Conservation (phyloP, 345 rosid genomes). For the Eutrema yunnanense region DNA sequence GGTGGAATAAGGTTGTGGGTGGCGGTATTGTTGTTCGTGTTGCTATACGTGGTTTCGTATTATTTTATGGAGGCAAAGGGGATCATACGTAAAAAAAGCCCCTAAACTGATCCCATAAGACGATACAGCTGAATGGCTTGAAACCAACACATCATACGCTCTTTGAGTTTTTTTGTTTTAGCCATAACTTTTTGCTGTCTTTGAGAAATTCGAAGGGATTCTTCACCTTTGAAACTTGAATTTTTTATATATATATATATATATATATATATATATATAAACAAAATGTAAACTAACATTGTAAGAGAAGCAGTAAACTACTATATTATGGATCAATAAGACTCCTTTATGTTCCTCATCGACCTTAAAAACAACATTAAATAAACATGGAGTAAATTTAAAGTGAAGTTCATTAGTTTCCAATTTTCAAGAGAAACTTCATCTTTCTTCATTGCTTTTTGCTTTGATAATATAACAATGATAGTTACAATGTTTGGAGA, state of each 20-base stretch:
- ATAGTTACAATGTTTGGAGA: slow-evolving; percentile 16
- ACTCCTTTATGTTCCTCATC: background rate
- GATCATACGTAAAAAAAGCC: background rate
- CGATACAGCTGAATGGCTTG: background rate
- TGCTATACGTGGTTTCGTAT: slow-evolving; percentile 20
- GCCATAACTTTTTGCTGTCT: background rate
- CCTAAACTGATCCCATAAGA: background rate
- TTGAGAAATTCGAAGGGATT: background rate
- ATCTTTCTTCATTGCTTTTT: background rate
- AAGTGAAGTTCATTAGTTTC: background rate
- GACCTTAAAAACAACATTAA: background rate
- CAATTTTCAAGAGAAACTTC: background rate
- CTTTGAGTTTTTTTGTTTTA: background rate
- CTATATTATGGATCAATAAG: background rate
- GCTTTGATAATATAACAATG: background rate
- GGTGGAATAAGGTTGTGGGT: slow-evolving; percentile 16
- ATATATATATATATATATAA: background rate
- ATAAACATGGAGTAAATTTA: background rate
- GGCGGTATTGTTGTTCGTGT: background rate
- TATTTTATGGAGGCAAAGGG: slow-evolving; percentile 18
- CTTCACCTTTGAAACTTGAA: background rate
- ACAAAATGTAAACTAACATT: slow-evolving; percentile 6
- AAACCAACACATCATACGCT: background rate
- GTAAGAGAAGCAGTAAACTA: background rate
- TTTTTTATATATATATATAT: too few relatives aligned